Conservation (phyloP, 2,329 filamentous ascomycete genomes). For the Colletotrichum tanaceti region DNA sequence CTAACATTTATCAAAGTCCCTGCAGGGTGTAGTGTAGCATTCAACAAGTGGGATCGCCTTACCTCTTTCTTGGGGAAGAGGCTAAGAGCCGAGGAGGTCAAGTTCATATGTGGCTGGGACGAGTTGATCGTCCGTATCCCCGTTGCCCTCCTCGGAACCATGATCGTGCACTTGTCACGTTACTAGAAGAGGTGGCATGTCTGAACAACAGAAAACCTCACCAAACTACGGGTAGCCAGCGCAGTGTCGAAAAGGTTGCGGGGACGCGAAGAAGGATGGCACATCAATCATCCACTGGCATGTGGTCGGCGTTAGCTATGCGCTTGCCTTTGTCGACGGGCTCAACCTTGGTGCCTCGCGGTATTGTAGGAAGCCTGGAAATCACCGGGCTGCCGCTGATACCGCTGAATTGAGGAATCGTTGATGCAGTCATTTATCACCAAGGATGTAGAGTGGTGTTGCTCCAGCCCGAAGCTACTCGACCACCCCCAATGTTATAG, state of each 20-base stretch:
- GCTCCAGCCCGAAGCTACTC: background rate
- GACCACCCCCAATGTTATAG: background rate
- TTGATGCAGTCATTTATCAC: background rate
- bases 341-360: slow-evolving; percentile 25
- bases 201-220: background rate
- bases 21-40: too few relatives aligned
- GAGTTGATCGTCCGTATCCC: slow-evolving; percentile 8
- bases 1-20: too few relatives aligned
- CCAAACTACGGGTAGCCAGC: slow-evolving; percentile 3
- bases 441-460: background rate
- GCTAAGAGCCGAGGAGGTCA: too few relatives aligned
- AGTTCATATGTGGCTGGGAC: slow-evolving; percentile 37
- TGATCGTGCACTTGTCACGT: background rate
- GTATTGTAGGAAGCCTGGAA: slow-evolving; percentile 10
- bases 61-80: slow-evolving; percentile 21
- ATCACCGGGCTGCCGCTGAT: slow-evolving; percentile 8
- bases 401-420: background rate
- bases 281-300: slow-evolving; percentile 27
- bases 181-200: background rate
- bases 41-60: slow-evolving; percentile 14
- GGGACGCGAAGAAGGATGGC: slow-evolving; percentile 6
- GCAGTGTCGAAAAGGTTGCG: slow-evolving; percentile 1
- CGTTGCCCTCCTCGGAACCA: background rate
- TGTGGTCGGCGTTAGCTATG: slow-evolving; percentile 24
- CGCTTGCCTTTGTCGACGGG: slow-evolving; percentile 20